These are phyloP conservation scores for Cutaneotrichosporon dermatis DNA, from an alignment of 1,284 basidiomycete species.

Conservation along the genomic window DNA sequence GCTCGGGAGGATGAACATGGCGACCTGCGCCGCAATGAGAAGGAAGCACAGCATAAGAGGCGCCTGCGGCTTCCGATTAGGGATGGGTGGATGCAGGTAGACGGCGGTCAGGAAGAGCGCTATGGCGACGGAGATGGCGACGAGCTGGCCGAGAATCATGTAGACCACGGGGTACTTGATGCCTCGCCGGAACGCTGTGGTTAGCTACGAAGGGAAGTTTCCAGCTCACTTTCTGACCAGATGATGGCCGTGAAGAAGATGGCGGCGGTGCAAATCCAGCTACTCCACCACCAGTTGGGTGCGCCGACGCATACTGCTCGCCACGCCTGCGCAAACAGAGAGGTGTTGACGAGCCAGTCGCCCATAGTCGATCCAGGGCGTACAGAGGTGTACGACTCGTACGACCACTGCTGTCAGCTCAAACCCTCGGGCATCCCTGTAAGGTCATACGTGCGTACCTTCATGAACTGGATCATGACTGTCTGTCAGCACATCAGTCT, in stretches of 20 bases:
- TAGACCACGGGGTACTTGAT: constrained; percentile 62
- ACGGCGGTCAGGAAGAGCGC: constrained; percentile 64
- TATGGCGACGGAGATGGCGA: constrained; percentile 66
- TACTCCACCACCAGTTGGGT: constrained; percentile 69
- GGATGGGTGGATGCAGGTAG: constrained; percentile 45
- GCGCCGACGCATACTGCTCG: constrained; percentile 52
- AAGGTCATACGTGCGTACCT: constrained; percentile 41
- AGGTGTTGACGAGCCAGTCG: constrained; percentile 59
- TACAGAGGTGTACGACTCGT: constrained; percentile 50
- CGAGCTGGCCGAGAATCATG: constrained; percentile 69
- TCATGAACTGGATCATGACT: constrained; percentile 52
- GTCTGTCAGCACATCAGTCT: constrained; percentile 48
- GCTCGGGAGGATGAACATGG: constrained; percentile 55
- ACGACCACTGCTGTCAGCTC: constrained; percentile 56
- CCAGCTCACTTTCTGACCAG: constrained; percentile 55
- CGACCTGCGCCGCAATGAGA: constrained; percentile 54
- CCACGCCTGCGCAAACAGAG: constrained; percentile 65
- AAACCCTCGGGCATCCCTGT: too few species aligned
- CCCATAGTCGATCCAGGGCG: constrained; percentile 41
- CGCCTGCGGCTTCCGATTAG: constrained; percentile 15
- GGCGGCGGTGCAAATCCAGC: constrained; percentile 66
- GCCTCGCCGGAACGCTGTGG: constrained; percentile 51
- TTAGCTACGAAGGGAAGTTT: constrained; percentile 1
- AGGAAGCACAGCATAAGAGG: constrained; percentile 50
- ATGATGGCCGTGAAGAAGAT: constrained; percentile 62